phyloP scores from a whole-genome alignment of 179 eudicot species.

The Beta corolliflora region DNA sequence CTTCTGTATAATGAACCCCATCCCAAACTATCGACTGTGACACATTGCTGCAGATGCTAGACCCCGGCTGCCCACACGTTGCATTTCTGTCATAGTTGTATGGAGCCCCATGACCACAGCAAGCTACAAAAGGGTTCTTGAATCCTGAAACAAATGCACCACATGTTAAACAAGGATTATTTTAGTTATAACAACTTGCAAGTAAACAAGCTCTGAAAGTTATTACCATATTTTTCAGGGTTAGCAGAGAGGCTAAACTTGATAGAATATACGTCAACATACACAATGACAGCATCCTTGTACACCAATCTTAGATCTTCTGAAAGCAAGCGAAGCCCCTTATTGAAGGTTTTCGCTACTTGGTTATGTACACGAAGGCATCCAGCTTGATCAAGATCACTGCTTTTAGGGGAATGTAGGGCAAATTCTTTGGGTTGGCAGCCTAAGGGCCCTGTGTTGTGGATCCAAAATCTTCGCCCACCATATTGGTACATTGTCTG shows the following conservation, averaged over 20 bases:
- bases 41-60: slow-evolving; percentile 40
- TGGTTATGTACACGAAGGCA: slow-evolving; percentile 43
- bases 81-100: slow-evolving; percentile 44
- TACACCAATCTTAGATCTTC: slow-evolving; percentile 34
- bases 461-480: slow-evolving; percentile 60
- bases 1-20: slow-evolving; percentile 67
- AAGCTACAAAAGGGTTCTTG: slow-evolving; percentile 48
- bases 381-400: slow-evolving; percentile 46
- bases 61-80: slow-evolving; percentile 49
- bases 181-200: background rate
- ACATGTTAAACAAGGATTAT: background rate
- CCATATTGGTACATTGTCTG: slow-evolving; percentile 52
- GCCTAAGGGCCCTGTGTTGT: slow-evolving; percentile 60
- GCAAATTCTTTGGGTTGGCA: slow-evolving; percentile 59
- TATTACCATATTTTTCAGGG: slow-evolving; percentile 43
- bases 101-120: slow-evolving; percentile 44
- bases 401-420: slow-evolving; percentile 31
- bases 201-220: background rate
- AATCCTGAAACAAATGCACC: slow-evolving; percentile 32
- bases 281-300: slow-evolving; percentile 47
- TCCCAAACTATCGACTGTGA: slow-evolving; percentile 47
- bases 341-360: slow-evolving; percentile 50
- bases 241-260: slow-evolving; percentile 51
- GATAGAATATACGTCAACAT: slow-evolving; percentile 54
- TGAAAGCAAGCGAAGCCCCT: slow-evolving; percentile 34